Evolutionary conservation across 352 stramenopile genomes (phyloP), one percentile per base, ranked within the genome.

Genomic region (Blastocystis sp.): DNA sequence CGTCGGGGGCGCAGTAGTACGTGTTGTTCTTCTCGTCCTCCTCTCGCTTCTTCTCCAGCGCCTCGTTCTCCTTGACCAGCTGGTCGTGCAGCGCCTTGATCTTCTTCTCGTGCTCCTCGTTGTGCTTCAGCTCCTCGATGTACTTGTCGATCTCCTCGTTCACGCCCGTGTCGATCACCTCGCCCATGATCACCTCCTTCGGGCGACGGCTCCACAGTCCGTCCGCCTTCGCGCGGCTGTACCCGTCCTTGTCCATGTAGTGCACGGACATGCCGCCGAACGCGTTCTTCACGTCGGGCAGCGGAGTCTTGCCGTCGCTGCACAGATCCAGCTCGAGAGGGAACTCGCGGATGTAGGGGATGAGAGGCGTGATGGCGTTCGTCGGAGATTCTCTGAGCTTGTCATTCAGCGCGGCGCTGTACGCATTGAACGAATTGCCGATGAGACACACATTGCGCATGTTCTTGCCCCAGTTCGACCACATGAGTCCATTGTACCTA

Each of bases 401-500:
- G 4, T 13, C 6, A 1, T 13, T 62, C 74, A 85, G 65, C 16
- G 35, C 33, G 3, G 39, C 19, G 21, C 21, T 26, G 51, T 55
- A 89, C 19, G 62, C 41, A 31, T 55, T 78, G 41, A 77, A 89
- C 4, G 67, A 89, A 26, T 89, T 78, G 39, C 79, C 79, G 29
- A 89, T 55, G 16, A 89, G 37, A 9, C 62, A 69, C 2, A 89
- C 13, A 31, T 89, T 89, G 39, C 62, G 62, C 50, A 89, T 63
- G 31, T 79, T 69, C 41, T 89, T 55, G 1, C 79, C 79, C 79
- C 79, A 89, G 33, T 89, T 89, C 12, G 79, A n/a, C 79, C 79
- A 89, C 67, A 89, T 80, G 13, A 89, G 55, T 33, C 67, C 67
- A 89, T 89, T 89, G 65, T 89, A 89, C 51, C 50, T 80, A 67